Evolutionary conservation across 352 stramenopile genomes (phyloP), one percentile per base, ranked within the genome.

Genomic region (Pythium aquatile): DNA sequence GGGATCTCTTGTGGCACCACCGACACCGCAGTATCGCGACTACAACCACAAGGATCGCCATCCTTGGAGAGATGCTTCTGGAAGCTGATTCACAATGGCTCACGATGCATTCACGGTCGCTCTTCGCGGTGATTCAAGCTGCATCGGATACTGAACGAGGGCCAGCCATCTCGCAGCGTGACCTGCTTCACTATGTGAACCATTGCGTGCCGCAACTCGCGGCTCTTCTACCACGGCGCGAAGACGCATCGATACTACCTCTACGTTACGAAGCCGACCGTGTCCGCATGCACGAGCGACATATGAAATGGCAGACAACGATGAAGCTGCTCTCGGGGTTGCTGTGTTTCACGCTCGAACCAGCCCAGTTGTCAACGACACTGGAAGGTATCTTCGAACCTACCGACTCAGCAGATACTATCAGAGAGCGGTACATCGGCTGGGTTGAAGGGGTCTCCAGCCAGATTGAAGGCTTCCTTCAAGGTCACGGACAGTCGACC

Each of bases 111-210:
- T 46, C 54, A 3, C 54, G 61, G 11, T 29, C 26, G 6, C 35
- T 68, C 20, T 62, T 55, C 17, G 29, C 61, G 2, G 30, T 58
- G 3, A 47, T 68, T 4, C 53, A 59, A 39, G 28, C 47, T 2
- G 32, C 44, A 28, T 40, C 30, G 8, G 20, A 28, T 7, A 53
- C 20, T 17, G 2, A n/a, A 4, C 14, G 28, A n/a, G 17, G 11
- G 3, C 1, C 26, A 2, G 30, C 4, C 16, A 30, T 53, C 0
- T 29, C 55, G 0, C 39, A 49, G 35, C 63, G 63, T 8, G 5
- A 64, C 10, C 29, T 69, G 16, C 51, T 69, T 1, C 63, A 64
- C 63, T 69, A 69, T 39, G 55, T 69, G 8, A 64, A 55, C 49
- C 55, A 69, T 29, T 69, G 63, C 24, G 49, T 69, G 13, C 63